phyloP scores from a whole-genome alignment of 345 rosid species.

The Raphanus raphanistrum region DNA sequence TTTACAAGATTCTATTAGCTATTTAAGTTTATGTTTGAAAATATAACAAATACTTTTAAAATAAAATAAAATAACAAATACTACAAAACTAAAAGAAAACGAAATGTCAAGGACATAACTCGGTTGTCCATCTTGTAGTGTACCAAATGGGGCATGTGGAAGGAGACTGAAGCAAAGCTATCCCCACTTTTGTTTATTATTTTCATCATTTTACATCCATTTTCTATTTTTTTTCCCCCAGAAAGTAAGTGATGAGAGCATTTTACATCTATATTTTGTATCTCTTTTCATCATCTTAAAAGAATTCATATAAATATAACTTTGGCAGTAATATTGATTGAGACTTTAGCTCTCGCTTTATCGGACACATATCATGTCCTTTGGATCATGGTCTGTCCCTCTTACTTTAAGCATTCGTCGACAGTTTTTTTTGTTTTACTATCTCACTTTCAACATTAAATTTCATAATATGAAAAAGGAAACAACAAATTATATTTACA shows the following conservation, averaged over 20 bases:
- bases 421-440: slow-evolving; percentile 24
- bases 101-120: slow-evolving; percentile 44
- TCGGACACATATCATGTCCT: slow-evolving; percentile 60
- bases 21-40: neutral
- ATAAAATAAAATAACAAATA: too few relatives aligned
- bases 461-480: neutral
- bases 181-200: slow-evolving; percentile 35
- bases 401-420: slow-evolving; percentile 28
- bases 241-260: slow-evolving; percentile 1
- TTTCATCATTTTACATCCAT: slow-evolving; percentile 19
- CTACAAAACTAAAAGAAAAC: slow-evolving; percentile 14
- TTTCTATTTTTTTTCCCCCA: neutral
- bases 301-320: slow-evolving; percentile 5
- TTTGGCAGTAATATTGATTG: slow-evolving; percentile 46
- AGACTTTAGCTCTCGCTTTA: slow-evolving; percentile 55
- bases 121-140: slow-evolving; percentile 45
- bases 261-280: too few relatives aligned
- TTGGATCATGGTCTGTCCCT: slow-evolving; percentile 59
- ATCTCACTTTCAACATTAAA: slow-evolving; percentile 22
- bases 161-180: slow-evolving; percentile 39
- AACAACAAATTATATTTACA: slow-evolving; percentile 20
- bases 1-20: neutral
- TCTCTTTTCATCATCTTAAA: too few relatives aligned
- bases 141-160: slow-evolving; percentile 47
- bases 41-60: neutral